Base-by-base conservation (phyloP, 345 rosid genomes). In the Lepidium aucheri region DNA sequence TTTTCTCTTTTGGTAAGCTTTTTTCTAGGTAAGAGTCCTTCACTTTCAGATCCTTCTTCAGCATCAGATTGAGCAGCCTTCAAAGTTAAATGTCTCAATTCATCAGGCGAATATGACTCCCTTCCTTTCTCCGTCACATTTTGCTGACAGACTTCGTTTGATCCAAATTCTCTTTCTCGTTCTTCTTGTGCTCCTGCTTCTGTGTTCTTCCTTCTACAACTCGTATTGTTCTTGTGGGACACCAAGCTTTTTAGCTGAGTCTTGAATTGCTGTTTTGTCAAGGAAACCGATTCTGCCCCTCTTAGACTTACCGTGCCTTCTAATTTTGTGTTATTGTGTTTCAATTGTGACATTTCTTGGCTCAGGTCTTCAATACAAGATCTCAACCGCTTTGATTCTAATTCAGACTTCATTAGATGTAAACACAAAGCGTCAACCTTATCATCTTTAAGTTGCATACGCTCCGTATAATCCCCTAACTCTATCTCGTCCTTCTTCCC, bases 371-470 rank as follows among this genome's bases (percentile, higher is more conserved):
- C 89, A 10, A 77, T 72, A 61, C 84, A 85, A 65, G 95, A 79
- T 70, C 80, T 82, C 69, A 86, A 63, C 46, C 81, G 80, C 81
- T 83, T 86, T 46, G 88, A 79, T 76, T 94, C 99, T 45, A 86
- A 66, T 59, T 94, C 96, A 82, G 79, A 78, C 80, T 91, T 85
- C 77, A 87, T 77, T 63, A 83, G 56, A 73, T 72, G 80, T 95
- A 88, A 83, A n/a, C 81, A 89, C 35, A 74, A 77, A 52, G 83
- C 82, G 80, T 90, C 96, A 55, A 90, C 61, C 56, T 84, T 90
- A 73, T 94, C 95, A 53, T 88, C 95, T 76, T 88, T 88, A 45
- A 83, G 73, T 64, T 95, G 82, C 85, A 90, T 77, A 67, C 85
- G 85, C 69, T 90, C 87, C 7, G 80, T 82, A 77, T 84, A 86